Evolutionary conservation across 2,329 filamentous ascomycete genomes (phyloP).

Genomic region (Diaporthe ilicicola): DNA sequence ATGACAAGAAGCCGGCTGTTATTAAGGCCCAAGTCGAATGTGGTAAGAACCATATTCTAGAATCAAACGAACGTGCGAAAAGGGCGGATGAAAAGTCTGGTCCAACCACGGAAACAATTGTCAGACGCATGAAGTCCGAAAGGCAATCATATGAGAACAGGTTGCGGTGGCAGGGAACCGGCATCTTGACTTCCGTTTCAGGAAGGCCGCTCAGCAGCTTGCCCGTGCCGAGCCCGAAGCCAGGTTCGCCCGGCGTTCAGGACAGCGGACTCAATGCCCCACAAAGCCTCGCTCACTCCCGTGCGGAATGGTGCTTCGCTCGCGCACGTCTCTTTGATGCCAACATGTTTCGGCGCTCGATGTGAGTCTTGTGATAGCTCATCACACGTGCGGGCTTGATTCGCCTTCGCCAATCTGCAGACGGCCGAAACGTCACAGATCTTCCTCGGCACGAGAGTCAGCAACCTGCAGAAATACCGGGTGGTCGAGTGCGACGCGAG

Average conservation of each 20-base stretch:
- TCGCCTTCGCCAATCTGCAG: conserved; percentile 21
- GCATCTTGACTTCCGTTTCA: conserved; percentile 7
- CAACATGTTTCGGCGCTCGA: conserved; percentile 9
- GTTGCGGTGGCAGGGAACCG: background rate
- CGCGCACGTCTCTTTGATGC: background rate
- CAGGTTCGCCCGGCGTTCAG: background rate
- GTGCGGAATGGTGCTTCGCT: background rate
- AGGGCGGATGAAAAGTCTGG: background rate
- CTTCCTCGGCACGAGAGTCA: conserved; percentile 11
- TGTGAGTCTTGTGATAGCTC: background rate
- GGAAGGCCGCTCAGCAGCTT: conserved; percentile 13
- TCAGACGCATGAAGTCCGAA: conserved; percentile 2
- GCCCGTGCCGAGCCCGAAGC: background rate
- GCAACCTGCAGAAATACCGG: conserved; percentile 13
- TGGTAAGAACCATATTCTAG: conserved; percentile 4
- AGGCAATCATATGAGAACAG: background rate
- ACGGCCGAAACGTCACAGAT: conserved; percentile 14
- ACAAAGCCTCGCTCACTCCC: background rate
- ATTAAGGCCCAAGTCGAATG: background rate
- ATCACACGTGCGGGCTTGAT: background rate
- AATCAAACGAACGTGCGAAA: background rate
- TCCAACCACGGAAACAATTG: background rate
- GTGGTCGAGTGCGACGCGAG: conserved; percentile 10
- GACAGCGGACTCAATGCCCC: background rate
- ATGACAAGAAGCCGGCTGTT: background rate